Percentiles rank a stretch among this genome's conserved stretches.
These are phyloP conservation scores for Penicillium sp. DNA, from an alignment of 2,329 filamentous ascomycete species.

Conservation along the genomic window DNA sequence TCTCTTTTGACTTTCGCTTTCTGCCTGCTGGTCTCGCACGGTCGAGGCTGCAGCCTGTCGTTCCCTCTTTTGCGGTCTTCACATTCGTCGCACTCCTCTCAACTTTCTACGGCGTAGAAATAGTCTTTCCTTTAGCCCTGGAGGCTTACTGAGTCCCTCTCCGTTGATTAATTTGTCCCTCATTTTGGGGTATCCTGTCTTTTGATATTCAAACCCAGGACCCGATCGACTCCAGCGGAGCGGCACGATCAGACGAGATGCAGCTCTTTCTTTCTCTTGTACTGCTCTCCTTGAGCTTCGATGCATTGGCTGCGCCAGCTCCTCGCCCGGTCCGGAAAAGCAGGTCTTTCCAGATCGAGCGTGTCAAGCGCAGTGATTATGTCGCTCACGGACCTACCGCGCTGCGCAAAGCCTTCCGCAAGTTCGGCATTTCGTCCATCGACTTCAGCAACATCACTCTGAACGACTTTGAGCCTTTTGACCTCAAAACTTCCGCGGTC, in stretches of 20 bases:
- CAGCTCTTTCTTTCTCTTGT: constrained; percentile 32
- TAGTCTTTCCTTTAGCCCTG: constrained; percentile 3
- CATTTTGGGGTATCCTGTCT: not conserved
- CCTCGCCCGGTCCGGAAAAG: constrained; percentile 27
- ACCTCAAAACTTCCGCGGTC: constrained; percentile 27
- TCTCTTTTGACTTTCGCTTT: constrained; percentile 16
- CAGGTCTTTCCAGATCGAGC: constrained; percentile 63
- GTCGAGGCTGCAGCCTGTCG: constrained; percentile 8
- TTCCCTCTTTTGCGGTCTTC: constrained; percentile 1
- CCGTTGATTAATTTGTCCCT: not conserved
- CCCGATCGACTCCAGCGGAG: not conserved
- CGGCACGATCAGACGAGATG: constrained; percentile 25
- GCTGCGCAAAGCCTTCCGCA: constrained; percentile 67
- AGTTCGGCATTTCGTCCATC: constrained; percentile 61
- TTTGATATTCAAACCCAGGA: not conserved
- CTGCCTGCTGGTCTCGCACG: constrained; percentile 9
- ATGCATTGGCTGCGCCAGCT: constrained; percentile 39
- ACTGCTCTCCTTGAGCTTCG: constrained; percentile 35
- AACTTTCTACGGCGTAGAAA: not conserved
- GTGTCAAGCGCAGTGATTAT: constrained; percentile 59
- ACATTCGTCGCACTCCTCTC: not conserved
- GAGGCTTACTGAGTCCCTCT: not conserved
- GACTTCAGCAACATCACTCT: constrained; percentile 42
- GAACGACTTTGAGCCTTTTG: constrained; percentile 38
- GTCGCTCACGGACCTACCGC: constrained; percentile 62